Percentiles rank a stretch among this genome's conserved stretches.
Conservation (phyloP, 2,329 filamentous ascomycete genomes). For the Penicillium aurantiogriseum region DNA sequence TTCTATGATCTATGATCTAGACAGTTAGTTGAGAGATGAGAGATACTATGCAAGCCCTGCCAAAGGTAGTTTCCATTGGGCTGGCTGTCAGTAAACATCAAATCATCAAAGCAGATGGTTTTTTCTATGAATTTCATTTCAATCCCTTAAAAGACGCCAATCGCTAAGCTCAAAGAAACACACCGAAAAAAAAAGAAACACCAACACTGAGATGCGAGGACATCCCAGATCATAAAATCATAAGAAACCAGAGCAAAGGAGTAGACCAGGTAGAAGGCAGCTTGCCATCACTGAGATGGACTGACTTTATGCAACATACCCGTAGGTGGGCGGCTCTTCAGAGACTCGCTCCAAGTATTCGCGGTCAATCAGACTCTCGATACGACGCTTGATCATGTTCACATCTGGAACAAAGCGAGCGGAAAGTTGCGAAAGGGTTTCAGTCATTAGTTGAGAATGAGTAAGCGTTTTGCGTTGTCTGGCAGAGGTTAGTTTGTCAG, state of each 20-base stretch:
- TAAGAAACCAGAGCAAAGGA: not conserved
- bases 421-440: constrained; percentile 51
- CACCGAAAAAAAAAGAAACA: not conserved
- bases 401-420: constrained; percentile 52
- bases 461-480: constrained; percentile 50
- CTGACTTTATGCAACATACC: constrained; percentile 41
- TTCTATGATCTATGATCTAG: not conserved
- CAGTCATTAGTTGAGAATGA: constrained; percentile 51
- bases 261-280: not conserved
- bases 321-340: constrained; percentile 47
- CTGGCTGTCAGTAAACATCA: not conserved
- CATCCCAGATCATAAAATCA: not conserved
- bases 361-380: constrained; percentile 54
- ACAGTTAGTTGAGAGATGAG: not conserved
- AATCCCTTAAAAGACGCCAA: constrained; percentile 19
- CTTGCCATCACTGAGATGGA: not conserved
- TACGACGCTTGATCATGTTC: constrained; percentile 53
- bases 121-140: constrained; percentile 15
- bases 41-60: not conserved
- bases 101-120: not conserved
- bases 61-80: not conserved
- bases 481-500: constrained; percentile 11
- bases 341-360: constrained; percentile 51
- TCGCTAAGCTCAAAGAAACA: constrained; percentile 26
- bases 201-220: constrained; percentile 4